Conservation (phyloP, 345 rosid genomes). For the Linum trigynum region DNA sequence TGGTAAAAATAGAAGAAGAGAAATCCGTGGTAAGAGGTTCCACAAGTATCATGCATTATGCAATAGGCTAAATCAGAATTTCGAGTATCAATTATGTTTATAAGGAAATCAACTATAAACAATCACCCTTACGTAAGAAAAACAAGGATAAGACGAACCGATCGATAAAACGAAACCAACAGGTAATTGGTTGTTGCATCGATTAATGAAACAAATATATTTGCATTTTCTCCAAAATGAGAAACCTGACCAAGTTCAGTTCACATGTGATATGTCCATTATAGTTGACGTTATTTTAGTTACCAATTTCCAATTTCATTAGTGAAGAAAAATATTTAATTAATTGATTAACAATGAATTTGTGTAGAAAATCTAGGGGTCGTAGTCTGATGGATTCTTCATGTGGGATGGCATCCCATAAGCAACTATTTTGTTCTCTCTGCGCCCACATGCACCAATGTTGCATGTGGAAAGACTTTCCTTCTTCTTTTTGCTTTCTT, state of each 20-base stretch:
- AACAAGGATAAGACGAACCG: no score
- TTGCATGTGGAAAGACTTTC: background rate
- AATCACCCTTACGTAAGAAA: no score
- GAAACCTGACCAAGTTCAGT: slow-evolving; percentile 29
- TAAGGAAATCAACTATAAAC: no score
- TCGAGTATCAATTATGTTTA: no score
- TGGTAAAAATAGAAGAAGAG: no score
- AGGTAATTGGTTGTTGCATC: slow-evolving; percentile 20
- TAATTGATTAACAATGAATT: slow-evolving; percentile 14
- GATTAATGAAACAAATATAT: slow-evolving; percentile 18
- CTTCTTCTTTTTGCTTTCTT: background rate
- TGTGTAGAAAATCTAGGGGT: slow-evolving; percentile 33
- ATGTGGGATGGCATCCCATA: slow-evolving; percentile 28
- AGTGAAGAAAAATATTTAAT: background rate
- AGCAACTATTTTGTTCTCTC: slow-evolving; percentile 3
- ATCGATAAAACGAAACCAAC: no score
- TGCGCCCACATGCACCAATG: background rate
- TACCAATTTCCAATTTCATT: no score
- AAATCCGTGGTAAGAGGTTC: no score
- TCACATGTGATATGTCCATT: slow-evolving; percentile 25
- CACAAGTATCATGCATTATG: no score
- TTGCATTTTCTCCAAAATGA: background rate
- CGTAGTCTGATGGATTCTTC: slow-evolving; percentile 49
- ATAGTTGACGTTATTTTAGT: slow-evolving; percentile 9
- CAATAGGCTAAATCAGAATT: no score